These are phyloP conservation scores for Ophiostoma perfectum DNA, from an alignment of 2,329 filamentous ascomycete genomes.

Conservation along the genomic window DNA sequence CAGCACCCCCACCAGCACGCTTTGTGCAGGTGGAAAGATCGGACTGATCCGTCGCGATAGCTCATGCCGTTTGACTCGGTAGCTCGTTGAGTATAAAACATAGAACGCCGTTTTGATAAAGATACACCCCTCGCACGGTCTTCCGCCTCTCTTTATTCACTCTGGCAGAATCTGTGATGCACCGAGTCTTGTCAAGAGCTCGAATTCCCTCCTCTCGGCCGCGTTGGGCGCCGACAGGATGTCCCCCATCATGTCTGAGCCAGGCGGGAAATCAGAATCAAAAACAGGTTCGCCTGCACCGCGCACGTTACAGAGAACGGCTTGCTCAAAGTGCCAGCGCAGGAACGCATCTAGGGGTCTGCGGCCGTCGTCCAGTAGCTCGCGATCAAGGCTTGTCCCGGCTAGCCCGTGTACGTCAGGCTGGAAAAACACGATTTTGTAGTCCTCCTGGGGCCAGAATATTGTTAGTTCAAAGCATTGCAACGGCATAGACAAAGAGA, in stretches of 20 bases:
- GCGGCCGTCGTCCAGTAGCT: neutral
- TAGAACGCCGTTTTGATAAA: too few relatives aligned
- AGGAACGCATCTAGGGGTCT: neutral
- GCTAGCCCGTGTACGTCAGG: neutral
- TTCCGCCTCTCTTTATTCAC: too few relatives aligned
- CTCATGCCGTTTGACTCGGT: too few relatives aligned
- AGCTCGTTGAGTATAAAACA: too few relatives aligned
- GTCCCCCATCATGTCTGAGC: neutral
- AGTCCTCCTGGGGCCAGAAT: neutral
- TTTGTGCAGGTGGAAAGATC: too few relatives aligned
- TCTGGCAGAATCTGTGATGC: neutral
- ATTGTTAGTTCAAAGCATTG: too few relatives aligned
- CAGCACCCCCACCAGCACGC: conserved; percentile 33
- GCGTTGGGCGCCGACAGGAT: neutral
- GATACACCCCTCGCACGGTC: too few relatives aligned
- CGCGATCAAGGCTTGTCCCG: neutral
- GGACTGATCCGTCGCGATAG: too few relatives aligned
- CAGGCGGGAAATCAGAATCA: neutral
- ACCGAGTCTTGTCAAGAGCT: neutral
- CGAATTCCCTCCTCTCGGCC: neutral
- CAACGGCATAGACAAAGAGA: too few relatives aligned
- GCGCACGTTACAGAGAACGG: neutral
- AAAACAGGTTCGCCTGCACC: neutral
- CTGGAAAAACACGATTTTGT: neutral
- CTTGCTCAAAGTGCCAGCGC: neutral